These are phyloP conservation scores for Carex pumila DNA, from an alignment of 176 grass and related monocot species.

Conservation along the genomic window DNA sequence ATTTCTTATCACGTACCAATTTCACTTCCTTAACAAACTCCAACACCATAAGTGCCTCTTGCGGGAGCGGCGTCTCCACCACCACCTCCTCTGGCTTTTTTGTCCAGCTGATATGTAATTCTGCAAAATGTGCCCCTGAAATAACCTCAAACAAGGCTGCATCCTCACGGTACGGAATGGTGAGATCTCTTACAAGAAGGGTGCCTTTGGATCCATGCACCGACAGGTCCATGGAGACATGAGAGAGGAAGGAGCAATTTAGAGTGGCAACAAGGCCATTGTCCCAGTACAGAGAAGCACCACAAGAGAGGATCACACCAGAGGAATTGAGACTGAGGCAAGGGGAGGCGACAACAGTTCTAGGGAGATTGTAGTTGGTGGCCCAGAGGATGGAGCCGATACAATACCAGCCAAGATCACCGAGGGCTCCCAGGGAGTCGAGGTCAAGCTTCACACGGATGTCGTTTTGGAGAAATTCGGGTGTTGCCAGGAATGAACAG, in stretches of 20 bases:
- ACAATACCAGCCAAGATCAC: conserved; percentile 62
- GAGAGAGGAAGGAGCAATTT: conserved; percentile 56
- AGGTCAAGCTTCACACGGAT: conserved; percentile 71
- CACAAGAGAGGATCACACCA: conserved; percentile 49
- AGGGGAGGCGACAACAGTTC: conserved; percentile 26
- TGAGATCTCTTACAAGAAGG: conserved; percentile 47
- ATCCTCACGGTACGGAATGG: conserved; percentile 42
- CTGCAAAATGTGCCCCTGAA: conserved; percentile 28
- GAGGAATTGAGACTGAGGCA: conserved; percentile 37
- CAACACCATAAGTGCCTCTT: conserved; percentile 69
- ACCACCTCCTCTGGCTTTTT: conserved; percentile 36
- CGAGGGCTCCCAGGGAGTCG: conserved; percentile 56
- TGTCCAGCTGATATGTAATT: conserved; percentile 40
- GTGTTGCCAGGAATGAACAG: conserved; percentile 26
- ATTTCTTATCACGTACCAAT: conserved; percentile 37
- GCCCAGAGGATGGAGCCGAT: conserved; percentile 58
- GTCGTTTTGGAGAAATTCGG: conserved; percentile 58
- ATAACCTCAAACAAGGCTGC: conserved; percentile 35
- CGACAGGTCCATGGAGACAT: conserved; percentile 45
- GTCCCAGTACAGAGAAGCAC: conserved; percentile 45
- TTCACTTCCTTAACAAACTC: conserved; percentile 51
- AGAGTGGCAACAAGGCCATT: conserved; percentile 51
- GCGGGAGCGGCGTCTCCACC: conserved; percentile 33
- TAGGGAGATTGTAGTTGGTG: conserved; percentile 46
- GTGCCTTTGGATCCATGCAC: conserved; percentile 49